Evolutionary conservation across 176 grass and related monocot species (phyloP).

Genomic region (Musa schizocarpa): DNA sequence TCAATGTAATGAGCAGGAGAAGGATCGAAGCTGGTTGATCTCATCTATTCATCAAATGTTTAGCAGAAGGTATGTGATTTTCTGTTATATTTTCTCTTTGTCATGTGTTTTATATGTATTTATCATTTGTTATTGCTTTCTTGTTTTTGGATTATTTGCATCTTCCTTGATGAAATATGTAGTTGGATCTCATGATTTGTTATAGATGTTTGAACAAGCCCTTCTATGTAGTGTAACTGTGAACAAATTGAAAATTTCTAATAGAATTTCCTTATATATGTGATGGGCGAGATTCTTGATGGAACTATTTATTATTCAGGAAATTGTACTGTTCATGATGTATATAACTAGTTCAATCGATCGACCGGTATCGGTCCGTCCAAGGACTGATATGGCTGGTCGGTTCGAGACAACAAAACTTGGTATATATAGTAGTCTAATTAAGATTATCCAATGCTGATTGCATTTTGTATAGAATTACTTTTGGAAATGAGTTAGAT

Average conservation of each 20-base stretch:
- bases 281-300: not conserved
- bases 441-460: not conserved
- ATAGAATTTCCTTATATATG: not conserved
- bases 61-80: conserved; percentile 61
- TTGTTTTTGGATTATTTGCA: too few relatives aligned
- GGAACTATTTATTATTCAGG: not conserved
- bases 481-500: not conserved
- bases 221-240: not conserved
- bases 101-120: not conserved
- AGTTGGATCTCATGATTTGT: not conserved
- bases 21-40: conserved; percentile 96
- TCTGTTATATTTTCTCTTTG: conserved; percentile 10
- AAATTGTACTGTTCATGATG: too few relatives aligned
- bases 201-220: not conserved
- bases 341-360: too few relatives aligned
- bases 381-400: too few relatives aligned
- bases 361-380: too few relatives aligned
- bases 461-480: not conserved
- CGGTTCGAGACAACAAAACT: too few relatives aligned
- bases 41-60: conserved; percentile 98
- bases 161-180: not conserved
- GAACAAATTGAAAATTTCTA: not conserved
- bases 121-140: too few relatives aligned
- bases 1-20: conserved; percentile 56
- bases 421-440: too few relatives aligned